phyloP scores from a whole-genome alignment of 331 rosid species.

The Pyrus hybrid region DNA sequence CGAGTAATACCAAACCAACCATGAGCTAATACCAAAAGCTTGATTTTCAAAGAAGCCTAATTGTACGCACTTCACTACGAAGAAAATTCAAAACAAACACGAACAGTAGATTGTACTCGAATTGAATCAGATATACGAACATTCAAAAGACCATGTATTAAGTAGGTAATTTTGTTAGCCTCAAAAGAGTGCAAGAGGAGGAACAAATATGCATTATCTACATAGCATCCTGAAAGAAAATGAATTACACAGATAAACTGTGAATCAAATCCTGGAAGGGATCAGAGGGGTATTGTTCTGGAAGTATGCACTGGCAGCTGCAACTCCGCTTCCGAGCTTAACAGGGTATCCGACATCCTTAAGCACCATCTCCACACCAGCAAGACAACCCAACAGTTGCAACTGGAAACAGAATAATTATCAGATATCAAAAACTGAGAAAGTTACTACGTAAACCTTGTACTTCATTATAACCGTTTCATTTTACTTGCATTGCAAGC shows the following conservation, averaged over 20 bases:
- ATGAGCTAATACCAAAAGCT: too few relatives aligned
- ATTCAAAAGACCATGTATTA: constrained; percentile 3
- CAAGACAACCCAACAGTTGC: constrained; percentile 94
- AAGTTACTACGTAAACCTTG: not conserved
- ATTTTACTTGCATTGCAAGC: not conserved
- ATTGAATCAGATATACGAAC: not conserved
- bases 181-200: constrained; percentile 35
- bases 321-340: constrained; percentile 94
- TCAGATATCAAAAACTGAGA: not conserved
- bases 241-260: constrained; percentile 20
- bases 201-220: constrained; percentile 30
- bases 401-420: constrained; percentile 39
- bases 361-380: constrained; percentile 99
- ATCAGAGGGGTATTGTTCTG: constrained; percentile 78
- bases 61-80: not conserved
- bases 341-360: constrained; percentile 94
- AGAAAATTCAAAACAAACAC: not conserved
- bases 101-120: not conserved
- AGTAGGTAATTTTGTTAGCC: constrained; percentile 26
- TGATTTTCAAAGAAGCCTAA: too few relatives aligned
- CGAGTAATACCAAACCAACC: too few relatives aligned
- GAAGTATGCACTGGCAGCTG: constrained; percentile 81
- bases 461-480: not conserved
- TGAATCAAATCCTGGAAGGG: constrained; percentile 64
- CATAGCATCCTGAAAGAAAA: constrained; percentile 22